phyloP scores from a whole-genome alignment of 2,329 filamentous ascomycete genomes.

The Ophiostoma pallidulum region DNA sequence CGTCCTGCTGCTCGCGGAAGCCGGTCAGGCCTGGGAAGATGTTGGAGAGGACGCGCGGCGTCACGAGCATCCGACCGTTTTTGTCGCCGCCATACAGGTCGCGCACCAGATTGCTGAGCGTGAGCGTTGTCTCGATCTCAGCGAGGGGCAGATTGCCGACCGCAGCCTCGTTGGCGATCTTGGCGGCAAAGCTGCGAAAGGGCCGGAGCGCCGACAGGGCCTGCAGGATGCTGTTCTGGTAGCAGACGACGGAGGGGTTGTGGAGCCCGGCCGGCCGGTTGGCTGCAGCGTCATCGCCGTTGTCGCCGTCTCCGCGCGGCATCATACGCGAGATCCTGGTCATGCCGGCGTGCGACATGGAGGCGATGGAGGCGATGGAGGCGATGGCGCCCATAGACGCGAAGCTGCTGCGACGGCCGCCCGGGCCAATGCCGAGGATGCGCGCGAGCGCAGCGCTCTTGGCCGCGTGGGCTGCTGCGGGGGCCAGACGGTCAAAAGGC shows the following conservation, averaged over 20 bases:
- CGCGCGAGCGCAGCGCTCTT: conserved; percentile 58
- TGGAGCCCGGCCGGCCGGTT: conserved; percentile 61
- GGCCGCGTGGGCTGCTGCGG: conserved; percentile 35
- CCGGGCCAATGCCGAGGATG: conserved; percentile 48
- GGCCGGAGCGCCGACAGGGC: conserved; percentile 66
- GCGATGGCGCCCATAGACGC: conserved; percentile 38
- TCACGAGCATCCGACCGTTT: conserved; percentile 72
- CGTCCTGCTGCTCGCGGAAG: conserved; percentile 97
- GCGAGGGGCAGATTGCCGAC: conserved; percentile 20
- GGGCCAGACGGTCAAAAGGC: conserved; percentile 2
- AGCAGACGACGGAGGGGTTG: conserved; percentile 93
- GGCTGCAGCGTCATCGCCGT: conserved; percentile 19
- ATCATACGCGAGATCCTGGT: conserved; percentile 23
- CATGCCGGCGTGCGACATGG: conserved; percentile 49
- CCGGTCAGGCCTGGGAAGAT: no score
- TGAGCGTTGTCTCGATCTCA: conserved; percentile 33
- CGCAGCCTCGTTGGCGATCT: conserved; percentile 28
- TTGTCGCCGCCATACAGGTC: conserved; percentile 61
- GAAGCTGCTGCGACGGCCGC: conserved; percentile 20
- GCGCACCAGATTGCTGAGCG: conserved; percentile 56
- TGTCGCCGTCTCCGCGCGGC: conserved; percentile 26
- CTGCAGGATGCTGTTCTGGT: conserved; percentile 93
- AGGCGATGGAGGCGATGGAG: conserved; percentile 28
- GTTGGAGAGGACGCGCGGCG: conserved; percentile 73
- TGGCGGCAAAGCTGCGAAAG: conserved; percentile 56